Base-by-base conservation (phyloP, 1,284 basidiomycete genomes). In the Singerocomus inundabilis region DNA sequence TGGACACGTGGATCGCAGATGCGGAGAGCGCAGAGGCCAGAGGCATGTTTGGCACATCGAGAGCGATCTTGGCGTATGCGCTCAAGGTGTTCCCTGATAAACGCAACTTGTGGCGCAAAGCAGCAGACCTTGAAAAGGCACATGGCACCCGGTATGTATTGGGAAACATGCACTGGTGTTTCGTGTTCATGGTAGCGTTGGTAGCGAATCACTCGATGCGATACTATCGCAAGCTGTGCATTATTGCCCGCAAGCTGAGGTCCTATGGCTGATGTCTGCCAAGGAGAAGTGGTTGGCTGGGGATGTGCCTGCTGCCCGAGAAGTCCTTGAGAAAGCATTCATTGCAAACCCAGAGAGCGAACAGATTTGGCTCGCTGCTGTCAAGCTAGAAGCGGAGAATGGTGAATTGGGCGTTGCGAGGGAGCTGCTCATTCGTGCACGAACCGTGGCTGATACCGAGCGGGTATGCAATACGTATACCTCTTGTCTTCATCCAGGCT, bases 261-360 rank as follows among this genome's bases (percentile, higher is more conserved):
- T 93, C 0, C 76, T 99, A 1, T 99, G 97, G 96, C 80, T 99
- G 39, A 95, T 97, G 91, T 85, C 89, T 48, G 96, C 96, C 4
- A 95, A 97, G 70, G 93, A 98, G 72, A 91, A 91, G 64, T 96
- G 93, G 92, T 66, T 91, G 10, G 82, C 83, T 9, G 90, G 91
- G 8, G 92, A 99, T 63, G 87, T 98, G 10, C 80, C 85, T 1
- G 88, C 85, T 12, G 93, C 96, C 0, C 85, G 95, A 42, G 81
- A 85, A 53, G 87, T 97, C 13, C 82, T 99, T 13, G 91, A 88
- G 53, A 82, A 82, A 37, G 94, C 97, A 0, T 98, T 98, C 75
- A 84, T 91, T 54, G 91, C 92, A 41, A 99, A 98, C 66, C 90
- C 94, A 15, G 94, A 98, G 65, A 96, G 91, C 64, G 97, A 99